A percentile compares a stretch with the other conserved stretches of the same genome.
Conservation (phyloP, 2,329 filamentous ascomycete genomes). For the Triangularia setosa region DNA sequence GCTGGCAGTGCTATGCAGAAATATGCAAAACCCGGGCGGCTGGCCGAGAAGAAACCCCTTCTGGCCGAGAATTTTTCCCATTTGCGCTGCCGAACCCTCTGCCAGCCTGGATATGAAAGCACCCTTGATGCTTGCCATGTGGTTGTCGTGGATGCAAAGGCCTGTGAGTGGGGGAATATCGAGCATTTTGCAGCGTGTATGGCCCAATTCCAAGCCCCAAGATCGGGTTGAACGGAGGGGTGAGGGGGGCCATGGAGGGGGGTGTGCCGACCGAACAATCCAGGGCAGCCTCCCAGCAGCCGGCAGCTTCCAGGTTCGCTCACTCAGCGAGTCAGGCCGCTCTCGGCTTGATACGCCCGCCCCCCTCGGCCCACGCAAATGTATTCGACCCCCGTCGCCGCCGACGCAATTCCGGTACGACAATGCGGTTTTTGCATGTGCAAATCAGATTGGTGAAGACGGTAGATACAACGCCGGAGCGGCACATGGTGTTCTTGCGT, state of each 20-base stretch:
- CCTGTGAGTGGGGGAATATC: conserved; percentile 21
- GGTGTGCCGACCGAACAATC: background rate
- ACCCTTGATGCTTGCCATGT: conserved; percentile 33
- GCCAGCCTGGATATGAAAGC: conserved; percentile 11
- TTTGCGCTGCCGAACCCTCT: conserved; percentile 14
- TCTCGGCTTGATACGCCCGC: conserved; percentile 23
- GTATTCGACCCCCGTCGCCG: conserved; percentile 9
- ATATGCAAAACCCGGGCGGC: conserved; percentile 13
- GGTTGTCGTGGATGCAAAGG: conserved; percentile 24
- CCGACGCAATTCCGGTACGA: conserved; percentile 17
- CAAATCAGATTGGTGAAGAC: conserved; percentile 22
- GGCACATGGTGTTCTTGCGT: conserved; percentile 16
- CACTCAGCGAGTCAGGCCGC: conserved; percentile 30
- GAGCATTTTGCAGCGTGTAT: conserved; percentile 10
- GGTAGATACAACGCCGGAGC: conserved; percentile 26
- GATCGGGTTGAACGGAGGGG: conserved; percentile 18
- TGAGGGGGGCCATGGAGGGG: conserved; percentile 19
- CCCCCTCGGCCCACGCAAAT: conserved; percentile 13
- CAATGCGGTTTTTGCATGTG: conserved; percentile 25
- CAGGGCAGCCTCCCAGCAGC: conserved; percentile 10
- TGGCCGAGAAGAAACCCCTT: conserved; percentile 20
- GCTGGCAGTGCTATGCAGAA: conserved; percentile 2
- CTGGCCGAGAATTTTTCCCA: conserved; percentile 23
- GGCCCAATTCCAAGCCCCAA: conserved; percentile 21
- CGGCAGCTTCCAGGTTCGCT: conserved; percentile 16